phyloP scores from a whole-genome alignment of 164 flowering plant species.

The Piper betle region DNA sequence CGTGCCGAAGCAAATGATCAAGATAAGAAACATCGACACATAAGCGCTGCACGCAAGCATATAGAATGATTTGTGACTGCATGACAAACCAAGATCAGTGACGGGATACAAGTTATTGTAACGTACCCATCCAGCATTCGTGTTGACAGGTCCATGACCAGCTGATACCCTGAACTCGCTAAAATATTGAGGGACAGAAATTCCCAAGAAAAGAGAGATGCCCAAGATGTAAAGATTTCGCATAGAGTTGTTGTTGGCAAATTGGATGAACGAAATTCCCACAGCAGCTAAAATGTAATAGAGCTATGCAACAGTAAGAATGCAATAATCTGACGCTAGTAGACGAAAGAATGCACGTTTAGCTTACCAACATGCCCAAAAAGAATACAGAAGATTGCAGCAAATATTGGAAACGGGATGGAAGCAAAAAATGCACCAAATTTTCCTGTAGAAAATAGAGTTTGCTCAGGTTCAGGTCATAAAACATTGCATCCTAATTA shows the following conservation, averaged over 20 bases:
- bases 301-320: no score
- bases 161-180: conserved; percentile 20
- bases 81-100: no score
- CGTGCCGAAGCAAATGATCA: neutral
- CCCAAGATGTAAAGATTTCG: conserved; percentile 79
- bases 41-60: no score
- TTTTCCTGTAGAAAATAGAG: conserved; percentile 41
- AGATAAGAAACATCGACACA: no score
- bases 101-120: no score
- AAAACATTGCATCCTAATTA: neutral
- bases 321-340: no score
- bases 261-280: conserved; percentile 80
- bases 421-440: conserved; percentile 35
- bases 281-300: no score
- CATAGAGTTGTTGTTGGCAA: conserved; percentile 66
- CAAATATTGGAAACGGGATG: conserved; percentile 86
- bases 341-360: no score
- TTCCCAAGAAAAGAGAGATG: conserved; percentile 67
- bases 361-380: conserved; percentile 84
- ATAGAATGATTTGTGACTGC: no score
- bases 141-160: conserved; percentile 68
- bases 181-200: conserved; percentile 83
- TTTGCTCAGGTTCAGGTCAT: neutral
- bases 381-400: conserved; percentile 80
- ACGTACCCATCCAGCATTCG: conserved; percentile 81